Percentiles rank a stretch among this genome's conserved stretches.
Evolutionary conservation across 257 asterid species (phyloP).

Genomic region (Craterostigma plantagineum): DNA sequence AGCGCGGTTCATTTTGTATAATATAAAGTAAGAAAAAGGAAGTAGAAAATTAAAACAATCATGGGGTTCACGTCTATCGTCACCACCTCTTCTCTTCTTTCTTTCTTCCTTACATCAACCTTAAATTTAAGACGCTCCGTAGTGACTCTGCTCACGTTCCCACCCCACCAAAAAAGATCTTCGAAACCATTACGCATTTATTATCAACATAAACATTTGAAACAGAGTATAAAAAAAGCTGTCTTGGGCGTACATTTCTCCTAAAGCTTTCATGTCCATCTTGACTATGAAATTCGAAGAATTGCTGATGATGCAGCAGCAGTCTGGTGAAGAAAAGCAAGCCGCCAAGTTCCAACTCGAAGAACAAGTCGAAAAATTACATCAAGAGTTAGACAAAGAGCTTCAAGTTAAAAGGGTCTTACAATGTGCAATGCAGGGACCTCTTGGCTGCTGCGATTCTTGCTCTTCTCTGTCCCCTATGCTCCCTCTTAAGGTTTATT

Average conservation of each 20-base stretch:
- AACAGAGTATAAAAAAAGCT: too few relatives aligned
- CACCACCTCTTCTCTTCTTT: constrained; percentile 15
- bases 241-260: background rate
- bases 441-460: constrained; percentile 35
- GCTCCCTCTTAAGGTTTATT: constrained; percentile 35
- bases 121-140: background rate
- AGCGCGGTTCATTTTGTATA: background rate
- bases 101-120: constrained; percentile 1
- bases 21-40: background rate
- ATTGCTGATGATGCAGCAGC: constrained; percentile 54
- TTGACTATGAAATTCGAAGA: constrained; percentile 76
- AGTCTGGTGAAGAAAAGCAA: constrained; percentile 37
- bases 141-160: constrained; percentile 20
- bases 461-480: constrained; percentile 33
- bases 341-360: constrained; percentile 27
- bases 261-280: background rate
- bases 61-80: constrained; percentile 48
- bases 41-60: constrained; percentile 16
- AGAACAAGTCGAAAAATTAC: constrained; percentile 48
- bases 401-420: constrained; percentile 45
- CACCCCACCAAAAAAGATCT: constrained; percentile 4
- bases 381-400: constrained; percentile 52
- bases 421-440: constrained; percentile 65
- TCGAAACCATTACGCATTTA: background rate
- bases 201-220: constrained; percentile 2